Evolutionary conservation across 2,329 filamentous ascomycete genomes (phyloP).

Genomic region (Aspergillus pseudoglaucus): DNA sequence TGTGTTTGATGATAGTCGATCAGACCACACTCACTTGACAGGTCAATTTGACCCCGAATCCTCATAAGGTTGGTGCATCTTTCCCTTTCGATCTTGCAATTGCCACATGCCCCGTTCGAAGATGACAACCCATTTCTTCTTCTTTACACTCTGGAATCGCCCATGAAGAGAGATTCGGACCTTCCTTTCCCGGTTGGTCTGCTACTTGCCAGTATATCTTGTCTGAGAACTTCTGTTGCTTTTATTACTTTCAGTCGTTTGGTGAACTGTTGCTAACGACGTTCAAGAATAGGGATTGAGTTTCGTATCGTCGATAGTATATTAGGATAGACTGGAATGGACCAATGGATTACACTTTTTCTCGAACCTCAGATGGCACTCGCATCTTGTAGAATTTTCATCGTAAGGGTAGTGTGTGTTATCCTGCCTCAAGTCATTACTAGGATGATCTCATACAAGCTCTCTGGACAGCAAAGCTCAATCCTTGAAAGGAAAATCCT

Average conservation of each 20-base stretch:
- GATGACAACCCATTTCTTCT: slow-evolving; percentile 57
- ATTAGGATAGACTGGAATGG: background rate
- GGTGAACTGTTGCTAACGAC: background rate
- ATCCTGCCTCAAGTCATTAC: no score
- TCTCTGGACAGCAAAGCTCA: no score
- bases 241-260: background rate
- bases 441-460: no score
- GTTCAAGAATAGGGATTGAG: background rate
- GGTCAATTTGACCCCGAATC: background rate
- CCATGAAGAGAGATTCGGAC: slow-evolving; percentile 60
- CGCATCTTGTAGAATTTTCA: background rate
- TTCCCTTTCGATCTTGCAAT: slow-evolving; percentile 5
- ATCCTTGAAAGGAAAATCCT: no score
- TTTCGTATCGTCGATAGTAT: background rate
- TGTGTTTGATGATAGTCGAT: background rate
- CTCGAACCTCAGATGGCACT: background rate
- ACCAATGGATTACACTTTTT: background rate
- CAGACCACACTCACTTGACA: background rate
- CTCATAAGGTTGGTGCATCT: slow-evolving; percentile 19
- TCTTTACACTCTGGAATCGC: slow-evolving; percentile 61
- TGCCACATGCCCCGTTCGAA: slow-evolving; percentile 33
- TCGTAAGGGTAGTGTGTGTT: background rate
- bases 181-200: slow-evolving; percentile 57
- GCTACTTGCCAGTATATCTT: slow-evolving; percentile 67
- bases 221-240: slow-evolving; percentile 47